phyloP scores from a whole-genome alignment of 2,329 filamentous ascomycete genomes.

The Exophiala spinifera region DNA sequence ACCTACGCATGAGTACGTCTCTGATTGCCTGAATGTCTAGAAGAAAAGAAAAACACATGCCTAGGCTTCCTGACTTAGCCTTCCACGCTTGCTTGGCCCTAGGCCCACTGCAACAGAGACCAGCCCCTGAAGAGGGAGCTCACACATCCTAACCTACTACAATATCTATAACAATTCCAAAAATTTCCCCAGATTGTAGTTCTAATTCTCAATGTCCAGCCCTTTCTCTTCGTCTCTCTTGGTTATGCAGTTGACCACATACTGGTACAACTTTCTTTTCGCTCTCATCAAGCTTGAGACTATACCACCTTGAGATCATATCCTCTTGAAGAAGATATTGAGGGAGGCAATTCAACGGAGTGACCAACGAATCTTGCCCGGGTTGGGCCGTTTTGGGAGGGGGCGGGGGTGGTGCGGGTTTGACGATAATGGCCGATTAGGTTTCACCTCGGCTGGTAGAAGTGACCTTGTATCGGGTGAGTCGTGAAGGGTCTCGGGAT shows the following conservation, averaged over 20 bases:
- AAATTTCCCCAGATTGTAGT: conserved; percentile 1
- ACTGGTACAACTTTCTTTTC: background rate
- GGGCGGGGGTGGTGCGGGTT: background rate
- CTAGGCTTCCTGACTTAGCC: too few relatives aligned
- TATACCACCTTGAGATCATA: too few relatives aligned
- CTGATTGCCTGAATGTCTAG: too few relatives aligned
- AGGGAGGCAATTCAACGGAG: too few relatives aligned
- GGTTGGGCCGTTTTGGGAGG: background rate
- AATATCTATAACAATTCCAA: background rate
- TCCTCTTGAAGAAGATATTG: background rate
- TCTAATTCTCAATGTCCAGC: conserved; percentile 2
- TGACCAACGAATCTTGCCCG: too few relatives aligned
- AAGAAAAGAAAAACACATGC: too few relatives aligned
- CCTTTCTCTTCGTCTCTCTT: conserved; percentile 1
- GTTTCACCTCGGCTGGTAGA: conserved; percentile 2
- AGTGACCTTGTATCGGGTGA: background rate
- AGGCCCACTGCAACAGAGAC: too few relatives aligned
- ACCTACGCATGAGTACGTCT: too few relatives aligned
- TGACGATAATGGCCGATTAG: background rate
- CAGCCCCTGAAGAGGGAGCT: conserved; percentile 24
- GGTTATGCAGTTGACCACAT: background rate
- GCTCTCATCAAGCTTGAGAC: background rate
- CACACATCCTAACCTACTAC: background rate
- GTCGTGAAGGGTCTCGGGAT: background rate
- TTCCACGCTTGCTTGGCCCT: too few relatives aligned